Evolutionary conservation across 2,329 filamentous ascomycete species (phyloP), one percentile per base, ranked within the genome.

Genomic region (Xylaria sp.): DNA sequence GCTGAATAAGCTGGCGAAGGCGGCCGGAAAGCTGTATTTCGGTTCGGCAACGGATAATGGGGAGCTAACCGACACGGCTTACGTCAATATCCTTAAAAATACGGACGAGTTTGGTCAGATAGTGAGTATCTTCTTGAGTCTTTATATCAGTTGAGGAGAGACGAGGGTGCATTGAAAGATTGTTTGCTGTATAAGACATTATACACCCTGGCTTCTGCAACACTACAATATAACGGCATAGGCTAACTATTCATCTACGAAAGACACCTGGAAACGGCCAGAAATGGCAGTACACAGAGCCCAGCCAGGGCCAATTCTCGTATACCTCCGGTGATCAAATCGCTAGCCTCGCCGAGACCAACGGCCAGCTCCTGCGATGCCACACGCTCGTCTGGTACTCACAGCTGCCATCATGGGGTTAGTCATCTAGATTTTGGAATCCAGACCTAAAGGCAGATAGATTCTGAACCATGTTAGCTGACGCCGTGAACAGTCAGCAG

Each of bases 211-310:
- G 2, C 26, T 33, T 33, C 28, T n/a, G 9, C 51, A 23, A 38
- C 17, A 38, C 31, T 11, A 10, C 15, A 23, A 42, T 38, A 23
- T 4, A n/a, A 42, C 15, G 6, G 33, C 3, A 42, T 17, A 26
- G 6, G 6, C 33, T 57, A 6, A 57, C 20, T 1, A 17, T 9
- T 7, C 1, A 28, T 48, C 33, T 23, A 1, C 11, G 15, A 53
- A 61, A 67, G 61, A 90, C 89, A 0, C 88, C 89, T 0, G 87
- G 86, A 58, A 92, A 92, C 76, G 84, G 85, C 2, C 86, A 89
- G 77, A 86, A 88, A 83, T 92, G 89, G 89, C 83, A 89, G 67
- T 81, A 84, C 69, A 89, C 83, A 17, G 88, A 93, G 81, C 87
- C 88, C 0, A 76, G 79, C 48, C 84, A 83, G 54, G 84, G 82